Evolutionary conservation across 176 grass and related monocot genomes (phyloP), one percentile per base, ranked within the genome.

Genomic region (Zea mays): DNA sequence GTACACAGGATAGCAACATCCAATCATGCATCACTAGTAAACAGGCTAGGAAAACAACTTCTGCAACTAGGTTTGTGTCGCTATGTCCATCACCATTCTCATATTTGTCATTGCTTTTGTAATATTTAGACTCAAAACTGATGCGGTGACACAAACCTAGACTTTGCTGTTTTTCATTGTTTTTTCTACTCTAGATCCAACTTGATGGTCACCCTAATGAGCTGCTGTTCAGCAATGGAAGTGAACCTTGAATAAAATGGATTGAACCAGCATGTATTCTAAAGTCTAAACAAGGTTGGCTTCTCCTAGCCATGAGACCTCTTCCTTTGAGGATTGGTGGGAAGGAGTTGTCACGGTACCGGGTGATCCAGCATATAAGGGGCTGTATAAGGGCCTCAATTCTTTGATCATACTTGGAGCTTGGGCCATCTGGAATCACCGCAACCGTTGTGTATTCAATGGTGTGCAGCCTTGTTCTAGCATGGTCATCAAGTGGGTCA

Each of bases 131-230:
- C 14, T 51, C 50, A 52, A 52, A 51, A 16, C 15, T 5, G 17
- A 52, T 52, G 14, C 1, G 50, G 15, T 52, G 50, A 17, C 50
- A 52, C 15, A 52, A 52, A 52, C 50, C 50, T 52, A 52, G 2
- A 6, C 14, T 52, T 45, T 13, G 11, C 3, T 50, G 12, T n/a
- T n/a, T n/a, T n/a, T n/a, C n/a, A n/a, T n/a, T n/a, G n/a, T 38
- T 48, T 62, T 33, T n/a, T 12, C 46, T 51, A 80, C 14, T 34
- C 13, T 62, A 43, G 34, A 55, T 73, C 52, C 69, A 80, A 48
- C 39, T 51, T 21, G 0, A 40, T 8, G 41, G 16, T 58, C 59
- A 60, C 16, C 38, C 14, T 77, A 34, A 19, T 55, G 37, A 14
- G 49, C 4, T 51, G 49, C 49, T 51, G 49, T 51, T 16, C 49